phyloP scores from a whole-genome alignment of 768 basidiomycete genomes.

The Sarcomyxa edulis region DNA sequence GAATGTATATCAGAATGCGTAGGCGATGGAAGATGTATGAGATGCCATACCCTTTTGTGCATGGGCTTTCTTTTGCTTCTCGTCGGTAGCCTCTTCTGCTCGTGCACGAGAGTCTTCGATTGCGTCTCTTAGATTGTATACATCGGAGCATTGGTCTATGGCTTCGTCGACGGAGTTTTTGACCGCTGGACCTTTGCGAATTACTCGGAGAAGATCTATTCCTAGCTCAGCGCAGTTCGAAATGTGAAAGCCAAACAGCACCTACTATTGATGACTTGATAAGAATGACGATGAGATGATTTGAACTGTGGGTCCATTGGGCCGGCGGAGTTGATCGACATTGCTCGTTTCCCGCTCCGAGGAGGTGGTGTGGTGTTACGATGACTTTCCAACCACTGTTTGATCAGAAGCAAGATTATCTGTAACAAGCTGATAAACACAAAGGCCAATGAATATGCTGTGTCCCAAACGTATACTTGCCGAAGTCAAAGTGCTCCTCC shows the following conservation, averaged over 20 bases:
- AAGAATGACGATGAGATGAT: slow-evolving; percentile 48
- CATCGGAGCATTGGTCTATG: slow-evolving; percentile 79
- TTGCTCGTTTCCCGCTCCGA: slow-evolving; percentile 29
- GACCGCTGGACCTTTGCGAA: slow-evolving; percentile 80
- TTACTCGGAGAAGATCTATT: slow-evolving; percentile 78
- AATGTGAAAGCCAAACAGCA: slow-evolving; percentile 6
- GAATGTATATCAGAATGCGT: slow-evolving; percentile 5
- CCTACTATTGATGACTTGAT: slow-evolving; percentile 87
- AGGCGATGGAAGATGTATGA: neutral
- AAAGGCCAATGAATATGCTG: neutral
- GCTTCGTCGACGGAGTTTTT: slow-evolving; percentile 85
- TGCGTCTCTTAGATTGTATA: slow-evolving; percentile 81
- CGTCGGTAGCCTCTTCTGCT: slow-evolving; percentile 75
- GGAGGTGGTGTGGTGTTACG: slow-evolving; percentile 30
- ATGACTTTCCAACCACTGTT: slow-evolving; percentile 68
- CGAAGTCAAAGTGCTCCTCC: slow-evolving; percentile 88
- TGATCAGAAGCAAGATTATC: slow-evolving; percentile 80
- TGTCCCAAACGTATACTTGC: slow-evolving; percentile 31
- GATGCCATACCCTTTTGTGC: slow-evolving; percentile 74
- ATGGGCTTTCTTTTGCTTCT: slow-evolving; percentile 57
- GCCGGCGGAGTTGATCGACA: slow-evolving; percentile 39
- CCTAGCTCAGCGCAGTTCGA: slow-evolving; percentile 2
- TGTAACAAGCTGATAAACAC: slow-evolving; percentile 26
- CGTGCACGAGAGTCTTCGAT: slow-evolving; percentile 79
- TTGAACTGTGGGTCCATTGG: slow-evolving; percentile 25